A percentile compares a stretch with the other conserved stretches of the same genome.
These are phyloP conservation scores for Hamamelis virginiana DNA, from an alignment of 164 flowering plant genomes.

Conservation along the genomic window DNA sequence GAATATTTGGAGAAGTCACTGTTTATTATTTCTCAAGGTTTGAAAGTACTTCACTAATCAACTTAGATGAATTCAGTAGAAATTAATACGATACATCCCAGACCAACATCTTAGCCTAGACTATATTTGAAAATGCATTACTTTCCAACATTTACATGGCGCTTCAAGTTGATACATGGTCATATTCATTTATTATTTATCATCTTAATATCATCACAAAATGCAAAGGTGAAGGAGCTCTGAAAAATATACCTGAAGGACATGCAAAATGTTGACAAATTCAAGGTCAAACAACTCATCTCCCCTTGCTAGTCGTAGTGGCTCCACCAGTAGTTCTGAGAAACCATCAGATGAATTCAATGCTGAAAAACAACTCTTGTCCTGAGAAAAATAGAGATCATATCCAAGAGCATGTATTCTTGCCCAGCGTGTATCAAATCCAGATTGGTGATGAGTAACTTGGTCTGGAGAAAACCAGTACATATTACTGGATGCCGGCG, in stretches of 20 bases:
- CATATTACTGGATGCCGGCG: conserved; percentile 77
- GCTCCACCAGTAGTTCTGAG: conserved; percentile 43
- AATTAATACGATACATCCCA: too few relatives aligned
- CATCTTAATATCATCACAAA: neutral
- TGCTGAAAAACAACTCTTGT: conserved; percentile 3
- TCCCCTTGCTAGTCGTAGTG: conserved; percentile 48
- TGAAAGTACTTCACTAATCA: too few relatives aligned
- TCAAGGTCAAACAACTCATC: conserved; percentile 44
- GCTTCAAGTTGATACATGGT: neutral
- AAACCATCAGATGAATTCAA: conserved; percentile 27
- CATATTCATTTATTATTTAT: neutral
- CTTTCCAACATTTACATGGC: neutral
- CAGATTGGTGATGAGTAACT: conserved; percentile 32
- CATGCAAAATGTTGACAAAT: conserved; percentile 77
- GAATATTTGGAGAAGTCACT: too few relatives aligned
- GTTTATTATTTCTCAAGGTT: too few relatives aligned
- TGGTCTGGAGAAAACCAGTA: conserved; percentile 80
- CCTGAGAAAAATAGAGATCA: conserved; percentile 36
- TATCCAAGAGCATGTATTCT: conserved; percentile 68
- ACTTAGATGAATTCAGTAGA: too few relatives aligned
- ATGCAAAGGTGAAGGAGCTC: neutral
- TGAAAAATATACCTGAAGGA: conserved; percentile 67
- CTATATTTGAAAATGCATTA: too few relatives aligned
- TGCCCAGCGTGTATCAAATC: conserved; percentile 77
- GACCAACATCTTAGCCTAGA: too few relatives aligned